Evolutionary conservation across 768 basidiomycete species (phyloP), one percentile per base, ranked within the genome.

Genomic region (Leucogyrophana mollusca): DNA sequence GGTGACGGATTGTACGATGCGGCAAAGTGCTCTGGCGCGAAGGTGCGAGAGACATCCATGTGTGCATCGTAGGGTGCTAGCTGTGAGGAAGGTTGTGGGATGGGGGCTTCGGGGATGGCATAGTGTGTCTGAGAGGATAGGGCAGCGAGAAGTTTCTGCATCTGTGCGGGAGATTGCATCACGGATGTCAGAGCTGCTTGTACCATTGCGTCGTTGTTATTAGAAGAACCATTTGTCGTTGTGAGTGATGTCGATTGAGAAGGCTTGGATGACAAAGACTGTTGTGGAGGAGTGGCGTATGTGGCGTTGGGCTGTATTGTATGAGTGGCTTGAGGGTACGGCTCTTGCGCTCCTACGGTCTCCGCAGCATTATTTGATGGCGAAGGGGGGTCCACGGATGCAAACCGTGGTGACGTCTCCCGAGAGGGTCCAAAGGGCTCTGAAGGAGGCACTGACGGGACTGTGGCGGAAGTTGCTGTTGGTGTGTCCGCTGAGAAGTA

Each of bases 131-230:
- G 61, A 10, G 59, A 42, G 50, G 60, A 53, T 1, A 83, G 67
- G 0, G 76, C 70, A 0, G 70, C 65, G 14, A 84, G 65, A 7
- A 87, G 65, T 43, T 79, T 75, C 49, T 85, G 82, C 42, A 86
- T 71, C 54, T 85, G 80, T 1, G 61, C 55, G 0, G 82, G 80
- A 0, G 78, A 71, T 34, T 56, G 69, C 40, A 72, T 60, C 20
- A 85, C 67, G 46, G 78, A 76, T 37, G 78, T 71, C 27, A 84
- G 65, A 7, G 78, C 68, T 9, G 70, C 60, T 51, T 81, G 77
- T 33, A 82, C 67, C 14, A 74, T 70, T 6, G 66, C 62, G 47
- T 78, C 72, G 34, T 73, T 73, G 46, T 71, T 71, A 25, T 58
- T 9, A 47, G 47, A 56, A 10, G 49, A 21, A 4, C 50, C 25